Percentiles rank a stretch among this genome's conserved stretches.
These are phyloP conservation scores for Diaporthe eres DNA, from an alignment of 2,329 filamentous ascomycete genomes.

Conservation along the genomic window DNA sequence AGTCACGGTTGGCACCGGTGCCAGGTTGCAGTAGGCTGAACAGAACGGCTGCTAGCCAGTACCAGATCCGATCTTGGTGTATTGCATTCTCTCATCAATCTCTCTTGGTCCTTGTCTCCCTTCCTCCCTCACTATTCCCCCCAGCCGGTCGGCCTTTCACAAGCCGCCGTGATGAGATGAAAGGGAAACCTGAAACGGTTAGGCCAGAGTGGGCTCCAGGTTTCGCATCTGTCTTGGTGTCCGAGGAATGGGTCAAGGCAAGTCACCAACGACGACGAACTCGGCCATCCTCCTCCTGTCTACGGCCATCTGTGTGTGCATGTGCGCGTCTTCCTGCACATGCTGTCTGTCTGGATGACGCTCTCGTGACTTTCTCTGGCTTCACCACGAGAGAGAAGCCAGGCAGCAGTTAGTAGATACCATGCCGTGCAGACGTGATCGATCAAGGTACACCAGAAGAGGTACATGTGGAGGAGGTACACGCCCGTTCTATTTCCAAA, in stretches of 20 bases:
- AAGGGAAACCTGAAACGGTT: constrained; percentile 33
- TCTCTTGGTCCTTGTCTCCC: not conserved
- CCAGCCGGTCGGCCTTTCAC: constrained; percentile 20
- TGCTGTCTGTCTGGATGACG: not conserved
- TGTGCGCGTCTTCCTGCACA: no score
- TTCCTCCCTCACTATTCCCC: not conserved
- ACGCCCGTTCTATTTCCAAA: constrained; percentile 14
- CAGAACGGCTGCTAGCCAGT: not conserved
- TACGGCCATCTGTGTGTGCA: not conserved
- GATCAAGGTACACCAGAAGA: not conserved
- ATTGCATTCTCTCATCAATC: constrained; percentile 19
- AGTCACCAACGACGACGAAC: constrained; percentile 2
- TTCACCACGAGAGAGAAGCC: not conserved
- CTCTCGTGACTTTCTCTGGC: not conserved
- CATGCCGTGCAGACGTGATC: not conserved
- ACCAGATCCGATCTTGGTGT: constrained; percentile 29
- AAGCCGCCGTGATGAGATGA: constrained; percentile 28
- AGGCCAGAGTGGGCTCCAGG: constrained; percentile 25
- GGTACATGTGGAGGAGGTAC: not conserved
- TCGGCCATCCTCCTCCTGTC: not conserved
- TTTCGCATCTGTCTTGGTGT: constrained; percentile 28
- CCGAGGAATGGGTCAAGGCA: constrained; percentile 19
- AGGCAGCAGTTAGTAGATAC: not conserved
- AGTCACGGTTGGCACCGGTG: constrained; percentile 10
- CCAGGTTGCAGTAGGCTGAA: not conserved